Evolutionary conservation across 2,329 filamentous ascomycete genomes (phyloP).

Genomic region (Periconia sp.): DNA sequence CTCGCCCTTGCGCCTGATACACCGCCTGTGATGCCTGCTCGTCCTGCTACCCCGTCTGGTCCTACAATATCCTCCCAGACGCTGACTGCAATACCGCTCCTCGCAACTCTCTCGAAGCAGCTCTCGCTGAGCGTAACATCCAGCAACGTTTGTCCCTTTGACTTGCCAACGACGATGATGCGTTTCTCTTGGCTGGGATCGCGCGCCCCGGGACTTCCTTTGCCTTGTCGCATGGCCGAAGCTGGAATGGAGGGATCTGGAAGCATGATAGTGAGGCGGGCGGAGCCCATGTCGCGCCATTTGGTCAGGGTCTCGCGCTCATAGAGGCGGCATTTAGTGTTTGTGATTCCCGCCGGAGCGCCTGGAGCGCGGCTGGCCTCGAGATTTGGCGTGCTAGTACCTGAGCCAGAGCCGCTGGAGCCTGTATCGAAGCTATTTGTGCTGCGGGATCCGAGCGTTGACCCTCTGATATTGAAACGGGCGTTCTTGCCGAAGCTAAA

Average conservation of each 20-base stretch:
- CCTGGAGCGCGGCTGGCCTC: conserved; percentile 30
- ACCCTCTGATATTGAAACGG: conserved; percentile 82
- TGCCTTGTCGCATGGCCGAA: conserved; percentile 32
- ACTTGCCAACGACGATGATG: conserved; percentile 77
- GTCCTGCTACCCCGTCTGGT: conserved; percentile 63
- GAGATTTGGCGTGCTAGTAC: conserved; percentile 44
- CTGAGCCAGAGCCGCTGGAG: conserved; percentile 52
- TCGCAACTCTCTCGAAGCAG: conserved; percentile 82
- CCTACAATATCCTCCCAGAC: conserved; percentile 73
- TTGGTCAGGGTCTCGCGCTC: conserved; percentile 74
- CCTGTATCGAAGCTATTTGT: conserved; percentile 59
- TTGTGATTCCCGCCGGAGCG: conserved; percentile 71
- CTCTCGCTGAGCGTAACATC: conserved; percentile 85
- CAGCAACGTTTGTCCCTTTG: conserved; percentile 70
- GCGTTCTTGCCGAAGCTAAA: conserved; percentile 72
- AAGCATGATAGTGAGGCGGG: conserved; percentile 79
- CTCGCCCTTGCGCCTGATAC: conserved; percentile 60
- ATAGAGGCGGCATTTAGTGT: conserved; percentile 87
- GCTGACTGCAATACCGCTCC: conserved; percentile 85
- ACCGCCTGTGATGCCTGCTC: conserved; percentile 64
- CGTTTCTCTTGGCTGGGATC: conserved; percentile 73
- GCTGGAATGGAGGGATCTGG: conserved; percentile 54
- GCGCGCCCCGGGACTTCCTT: conserved; percentile 45
- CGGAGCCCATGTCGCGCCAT: conserved; percentile 92
- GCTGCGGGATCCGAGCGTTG: conserved; percentile 69